Percentiles rank a stretch among this genome's conserved stretches.
Conservation (phyloP, 148 eudicot genomes). For the Drosera capensis region DNA sequence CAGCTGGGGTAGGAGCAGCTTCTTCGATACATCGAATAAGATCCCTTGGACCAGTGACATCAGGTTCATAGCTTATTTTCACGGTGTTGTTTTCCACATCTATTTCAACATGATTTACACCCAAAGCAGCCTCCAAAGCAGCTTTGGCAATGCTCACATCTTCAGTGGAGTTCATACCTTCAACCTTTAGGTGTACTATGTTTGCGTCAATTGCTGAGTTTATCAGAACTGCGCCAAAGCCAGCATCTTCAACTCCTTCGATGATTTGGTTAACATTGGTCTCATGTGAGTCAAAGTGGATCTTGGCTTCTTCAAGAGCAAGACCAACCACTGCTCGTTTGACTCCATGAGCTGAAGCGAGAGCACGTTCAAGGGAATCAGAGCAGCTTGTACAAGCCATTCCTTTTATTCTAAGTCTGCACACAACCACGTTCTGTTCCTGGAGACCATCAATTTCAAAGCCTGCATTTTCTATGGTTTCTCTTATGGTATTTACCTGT, state of each 20-base stretch:
- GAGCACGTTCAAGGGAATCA: slow-evolving; percentile 74
- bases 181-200: slow-evolving; percentile 57
- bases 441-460: slow-evolving; percentile 56
- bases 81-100: slow-evolving; percentile 39
- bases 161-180: slow-evolving; percentile 38
- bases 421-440: slow-evolving; percentile 65
- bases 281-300: slow-evolving; percentile 75
- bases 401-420: slow-evolving; percentile 73
- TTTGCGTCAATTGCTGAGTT: slow-evolving; percentile 59
- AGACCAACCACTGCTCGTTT: slow-evolving; percentile 87
- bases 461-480: slow-evolving; percentile 69
- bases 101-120: slow-evolving; percentile 65
- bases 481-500: slow-evolving; percentile 63
- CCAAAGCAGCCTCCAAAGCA: slow-evolving; percentile 48
- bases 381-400: slow-evolving; percentile 98
- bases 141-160: slow-evolving; percentile 30
- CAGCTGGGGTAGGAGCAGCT: slow-evolving; percentile 32
- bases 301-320: slow-evolving; percentile 91
- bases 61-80: slow-evolving; percentile 55
- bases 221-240: slow-evolving; percentile 84
- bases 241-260: slow-evolving; percentile 71
- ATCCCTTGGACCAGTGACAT: slow-evolving; percentile 72
- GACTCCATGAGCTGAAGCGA: slow-evolving; percentile 61
- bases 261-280: slow-evolving; percentile 33
- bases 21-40: slow-evolving; percentile 50